Evolutionary conservation across 345 rosid genomes (phyloP).

Genomic region (Crucihimalaya himalaica): DNA sequence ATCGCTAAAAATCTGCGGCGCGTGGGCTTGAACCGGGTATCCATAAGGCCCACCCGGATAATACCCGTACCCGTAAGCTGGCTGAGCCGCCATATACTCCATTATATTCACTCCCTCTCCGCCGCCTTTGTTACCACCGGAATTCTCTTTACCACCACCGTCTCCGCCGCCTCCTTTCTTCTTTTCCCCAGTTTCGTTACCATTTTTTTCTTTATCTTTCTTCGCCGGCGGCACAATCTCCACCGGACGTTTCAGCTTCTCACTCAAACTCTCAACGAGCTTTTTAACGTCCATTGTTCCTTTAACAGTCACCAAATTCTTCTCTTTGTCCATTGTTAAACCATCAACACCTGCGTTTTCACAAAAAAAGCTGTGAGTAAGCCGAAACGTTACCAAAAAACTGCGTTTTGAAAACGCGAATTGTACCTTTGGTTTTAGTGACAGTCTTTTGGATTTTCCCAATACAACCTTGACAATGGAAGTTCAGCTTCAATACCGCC

Average conservation of each 20-base stretch:
- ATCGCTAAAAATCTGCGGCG: conserved; percentile 61
- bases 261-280: conserved; percentile 44
- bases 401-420: conserved; percentile 10
- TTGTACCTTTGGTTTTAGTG: conserved; percentile 47
- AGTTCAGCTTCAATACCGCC: conserved; percentile 55
- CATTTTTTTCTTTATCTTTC: conserved; percentile 53
- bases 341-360: conserved; percentile 53
- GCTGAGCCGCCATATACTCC: conserved; percentile 49
- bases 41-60: conserved; percentile 38
- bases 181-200: conserved; percentile 28
- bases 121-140: conserved; percentile 38
- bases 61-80: conserved; percentile 43
- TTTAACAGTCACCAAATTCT: conserved; percentile 67
- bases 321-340: conserved; percentile 53
- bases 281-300: conserved; percentile 75
- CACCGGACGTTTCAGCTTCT: conserved; percentile 61
- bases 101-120: conserved; percentile 45
- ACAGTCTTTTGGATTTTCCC: conserved; percentile 53
- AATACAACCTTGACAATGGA: conserved; percentile 71
- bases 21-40: conserved; percentile 33
- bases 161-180: conserved; percentile 34
- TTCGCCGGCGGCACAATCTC: conserved; percentile 73
- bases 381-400: background rate
- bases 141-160: conserved; percentile 36
- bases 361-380: background rate